A percentile compares a stretch with the other conserved stretches of the same genome.
These are phyloP conservation scores for Scheffersomyces segobiensis DNA, from an alignment of 1,139 yeast species.

Conservation along the genomic window DNA sequence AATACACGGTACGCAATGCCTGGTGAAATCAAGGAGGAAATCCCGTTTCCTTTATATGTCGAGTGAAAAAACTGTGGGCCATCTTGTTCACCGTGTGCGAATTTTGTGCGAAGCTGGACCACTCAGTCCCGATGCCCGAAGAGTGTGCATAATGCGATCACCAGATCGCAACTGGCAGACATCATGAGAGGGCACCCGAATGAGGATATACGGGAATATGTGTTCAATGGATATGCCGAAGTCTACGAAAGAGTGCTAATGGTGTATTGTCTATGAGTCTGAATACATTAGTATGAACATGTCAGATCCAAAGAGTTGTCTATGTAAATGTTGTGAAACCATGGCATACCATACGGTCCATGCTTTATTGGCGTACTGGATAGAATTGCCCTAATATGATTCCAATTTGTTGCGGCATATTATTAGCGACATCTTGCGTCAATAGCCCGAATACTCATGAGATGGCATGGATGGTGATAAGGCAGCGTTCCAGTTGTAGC, in stretches of 20 bases:
- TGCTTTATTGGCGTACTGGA: background rate
- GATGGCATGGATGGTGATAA: background rate
- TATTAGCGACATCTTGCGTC: background rate
- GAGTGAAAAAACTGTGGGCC: constrained; percentile 1
- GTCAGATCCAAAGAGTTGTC: no score
- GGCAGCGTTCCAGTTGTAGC: background rate
- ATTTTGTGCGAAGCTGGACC: constrained; percentile 11
- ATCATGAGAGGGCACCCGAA: background rate
- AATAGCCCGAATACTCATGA: background rate
- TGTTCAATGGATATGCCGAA: background rate
- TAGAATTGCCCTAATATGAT: background rate
- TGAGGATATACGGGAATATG: background rate
- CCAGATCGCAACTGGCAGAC: background rate
- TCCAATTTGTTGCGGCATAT: background rate
- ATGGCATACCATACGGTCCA: no score
- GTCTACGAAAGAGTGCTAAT: background rate
- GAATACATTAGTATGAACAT: no score
- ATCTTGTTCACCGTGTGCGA: background rate
- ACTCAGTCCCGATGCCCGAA: constrained; percentile 14
- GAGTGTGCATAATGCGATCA: background rate
- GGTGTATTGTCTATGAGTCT: no score
- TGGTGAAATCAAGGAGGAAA: constrained; percentile 1
- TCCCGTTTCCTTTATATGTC: background rate
- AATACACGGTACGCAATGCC: background rate
- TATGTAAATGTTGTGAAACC: background rate